A percentile compares a stretch with the other conserved stretches of the same genome.
Conservation (phyloP, 805 yeast species). For the Metschnikowia borealis region DNA sequence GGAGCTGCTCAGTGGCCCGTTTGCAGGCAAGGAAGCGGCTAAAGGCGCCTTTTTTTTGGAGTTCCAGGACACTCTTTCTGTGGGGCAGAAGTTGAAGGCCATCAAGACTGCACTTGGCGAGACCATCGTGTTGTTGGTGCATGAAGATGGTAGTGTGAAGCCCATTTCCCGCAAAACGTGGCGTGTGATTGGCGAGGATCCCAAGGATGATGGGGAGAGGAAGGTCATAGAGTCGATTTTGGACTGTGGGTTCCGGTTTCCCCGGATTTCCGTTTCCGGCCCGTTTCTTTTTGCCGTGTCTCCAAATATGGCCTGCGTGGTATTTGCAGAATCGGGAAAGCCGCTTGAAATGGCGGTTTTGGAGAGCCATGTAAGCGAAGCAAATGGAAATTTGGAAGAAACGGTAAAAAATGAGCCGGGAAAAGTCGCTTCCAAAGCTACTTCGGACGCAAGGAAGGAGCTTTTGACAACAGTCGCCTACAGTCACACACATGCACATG, state of each 20-base stretch:
- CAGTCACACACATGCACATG: constrained; percentile 51
- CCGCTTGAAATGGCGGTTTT: constrained; percentile 6
- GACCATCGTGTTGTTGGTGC: constrained; percentile 34
- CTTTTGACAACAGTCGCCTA: constrained; percentile 57
- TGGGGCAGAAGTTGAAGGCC: constrained; percentile 26
- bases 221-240: constrained; percentile 37
- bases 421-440: background rate
- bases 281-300: constrained; percentile 39
- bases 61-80: constrained; percentile 26
- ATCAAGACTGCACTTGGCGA: constrained; percentile 38
- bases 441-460: background rate
- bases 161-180: constrained; percentile 37
- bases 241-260: constrained; percentile 54
- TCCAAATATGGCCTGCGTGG: constrained; percentile 47
- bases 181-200: constrained; percentile 14
- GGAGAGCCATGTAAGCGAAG: background rate
- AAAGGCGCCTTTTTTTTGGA: constrained; percentile 11
- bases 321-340: constrained; percentile 18
- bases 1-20: constrained; percentile 26
- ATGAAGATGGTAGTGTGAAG: constrained; percentile 44
- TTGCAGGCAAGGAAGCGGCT: constrained; percentile 26
- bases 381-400: background rate
- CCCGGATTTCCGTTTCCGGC: constrained; percentile 25
- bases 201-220: background rate
- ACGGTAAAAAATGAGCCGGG: background rate